Evolutionary conservation across 306 rosid genomes (phyloP).

Genomic region (Hippophae tibetana): DNA sequence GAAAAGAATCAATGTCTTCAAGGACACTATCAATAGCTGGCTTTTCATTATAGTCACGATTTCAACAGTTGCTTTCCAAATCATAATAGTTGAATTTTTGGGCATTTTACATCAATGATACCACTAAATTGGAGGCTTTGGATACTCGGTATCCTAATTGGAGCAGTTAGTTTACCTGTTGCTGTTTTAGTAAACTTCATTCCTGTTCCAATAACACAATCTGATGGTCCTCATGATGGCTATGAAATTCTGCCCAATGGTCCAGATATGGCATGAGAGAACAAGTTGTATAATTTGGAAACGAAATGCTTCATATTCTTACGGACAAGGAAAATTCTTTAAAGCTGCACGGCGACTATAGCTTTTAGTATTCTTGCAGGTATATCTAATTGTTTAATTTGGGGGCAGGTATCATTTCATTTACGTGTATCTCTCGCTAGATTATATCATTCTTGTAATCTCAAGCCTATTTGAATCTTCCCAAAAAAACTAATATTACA

Average conservation of each 20-base stretch:
- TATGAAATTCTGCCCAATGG: constrained; percentile 64
- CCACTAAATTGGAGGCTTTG: constrained; percentile 46
- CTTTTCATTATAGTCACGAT: constrained; percentile 44
- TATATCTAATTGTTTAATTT: too few species aligned
- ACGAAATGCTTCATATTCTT: neutral
- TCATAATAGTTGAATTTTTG: constrained; percentile 48
- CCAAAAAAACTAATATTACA: too few species aligned
- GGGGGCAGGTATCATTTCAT: too few species aligned
- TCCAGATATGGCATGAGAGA: constrained; percentile 52
- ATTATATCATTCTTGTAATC: too few species aligned
- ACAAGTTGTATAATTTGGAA: neutral
- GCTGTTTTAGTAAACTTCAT: constrained; percentile 59
- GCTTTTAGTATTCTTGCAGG: neutral
- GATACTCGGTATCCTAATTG: constrained; percentile 48
- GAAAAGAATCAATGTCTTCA: constrained; percentile 63
- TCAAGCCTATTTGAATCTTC: too few species aligned
- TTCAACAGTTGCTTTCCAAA: constrained; percentile 50
- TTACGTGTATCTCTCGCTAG: too few species aligned
- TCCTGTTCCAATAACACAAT: constrained; percentile 31
- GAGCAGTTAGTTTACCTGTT: constrained; percentile 48
- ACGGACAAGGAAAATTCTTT: neutral
- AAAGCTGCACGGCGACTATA: too few species aligned
- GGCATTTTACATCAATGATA: constrained; percentile 67
- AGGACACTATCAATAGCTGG: constrained; percentile 49
- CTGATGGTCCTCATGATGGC: constrained; percentile 29